phyloP scores from a whole-genome alignment of 2,329 filamentous ascomycete genomes.

The Aspergillus sp. region DNA sequence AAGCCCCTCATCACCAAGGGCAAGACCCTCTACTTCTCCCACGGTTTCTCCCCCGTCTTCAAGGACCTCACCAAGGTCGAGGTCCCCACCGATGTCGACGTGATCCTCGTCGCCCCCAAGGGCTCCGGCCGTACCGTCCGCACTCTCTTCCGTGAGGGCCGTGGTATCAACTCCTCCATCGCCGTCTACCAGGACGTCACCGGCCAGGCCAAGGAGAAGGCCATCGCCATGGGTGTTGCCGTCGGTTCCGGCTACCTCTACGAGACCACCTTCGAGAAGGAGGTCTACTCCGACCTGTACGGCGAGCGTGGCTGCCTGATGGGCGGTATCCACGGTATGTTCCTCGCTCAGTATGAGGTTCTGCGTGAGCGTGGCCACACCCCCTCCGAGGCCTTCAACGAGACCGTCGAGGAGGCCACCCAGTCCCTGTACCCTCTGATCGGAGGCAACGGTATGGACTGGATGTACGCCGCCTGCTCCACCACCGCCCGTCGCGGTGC shows the following conservation, averaged over 20 bases:
- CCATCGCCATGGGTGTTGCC: constrained; percentile 91
- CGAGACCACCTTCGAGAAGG: constrained; percentile 99
- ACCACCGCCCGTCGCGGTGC: constrained; percentile 97
- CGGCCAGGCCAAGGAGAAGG: constrained; percentile 97
- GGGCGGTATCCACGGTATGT: constrained; percentile 99
- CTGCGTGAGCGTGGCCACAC: constrained; percentile 97
- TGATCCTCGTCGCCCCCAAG: constrained; percentile 99
- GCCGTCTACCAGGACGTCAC: constrained; percentile 98
- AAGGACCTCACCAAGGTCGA: constrained; percentile 99
- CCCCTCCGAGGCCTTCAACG: constrained; percentile 99
- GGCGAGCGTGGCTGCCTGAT: constrained; percentile 99
- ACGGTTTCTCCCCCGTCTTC: constrained; percentile 99
- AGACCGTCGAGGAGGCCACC: constrained; percentile 99
- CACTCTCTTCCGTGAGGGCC: constrained; percentile 97
- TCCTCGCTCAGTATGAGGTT: constrained; percentile 99
- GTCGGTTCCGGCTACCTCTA: constrained; percentile 98
- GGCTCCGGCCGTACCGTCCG: constrained; percentile 98
- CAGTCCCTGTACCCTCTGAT: constrained; percentile 98
- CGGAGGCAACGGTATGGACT: constrained; percentile 98
- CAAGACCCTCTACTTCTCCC: constrained; percentile 99
- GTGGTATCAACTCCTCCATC: constrained; percentile 99
- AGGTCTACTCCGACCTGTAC: constrained; percentile 99
- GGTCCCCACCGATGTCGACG: constrained; percentile 90
- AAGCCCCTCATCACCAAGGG: constrained; percentile 98
- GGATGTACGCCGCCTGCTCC: constrained; percentile 99